Evolutionary conservation across 768 basidiomycete species (phyloP), one percentile per base, ranked within the genome.

Genomic region (Phylloporus rhodoxanthus): DNA sequence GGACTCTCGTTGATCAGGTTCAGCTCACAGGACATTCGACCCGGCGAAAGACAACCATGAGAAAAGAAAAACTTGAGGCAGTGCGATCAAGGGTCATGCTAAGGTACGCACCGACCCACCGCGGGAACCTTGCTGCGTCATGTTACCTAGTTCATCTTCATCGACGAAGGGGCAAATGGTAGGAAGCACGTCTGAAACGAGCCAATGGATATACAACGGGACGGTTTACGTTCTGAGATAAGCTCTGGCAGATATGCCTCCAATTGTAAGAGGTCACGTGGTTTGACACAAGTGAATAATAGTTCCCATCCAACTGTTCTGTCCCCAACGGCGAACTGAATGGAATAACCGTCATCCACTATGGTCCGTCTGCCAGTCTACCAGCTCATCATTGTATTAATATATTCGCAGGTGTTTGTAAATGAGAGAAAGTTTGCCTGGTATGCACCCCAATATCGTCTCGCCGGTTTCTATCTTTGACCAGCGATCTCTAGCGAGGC

Each of bases 381-480:
- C 23, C 19, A 17, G 20, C 36, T 4, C 19, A 47, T 44, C 23
- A 10, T 33, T 21, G 36, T 51, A 2, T 20, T 32, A 15, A 45
- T 23, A 3, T 36, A n/a, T 47, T 48, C 38, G 3, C 48, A 77
- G 87, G 85, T 90, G 37, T 84, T 79, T 56, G 79, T 90, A 45
- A 85, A 87, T 69, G 79, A 76, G 68, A 81, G 84, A 75, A 78
- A 78, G 65, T 78, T 73, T 66, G 87, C 88, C 33, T 91, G 87
- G 87, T 87, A 61, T 30, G 72, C 64, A 43, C 33, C 28, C 50
- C 25, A 5, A 29, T 34, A 23, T 29, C 34, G n/a, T 37, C 20
- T 26, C 14, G 11, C 19, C 25, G 29, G 32, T 40, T 54, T 26
- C 28, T 20, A 23, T 42, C 50, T 44, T 55, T 66, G 21, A 58